Percentiles rank a stretch among this genome's conserved stretches.
Conservation (phyloP, 345 rosid genomes). For the Populus ilicifolia region DNA sequence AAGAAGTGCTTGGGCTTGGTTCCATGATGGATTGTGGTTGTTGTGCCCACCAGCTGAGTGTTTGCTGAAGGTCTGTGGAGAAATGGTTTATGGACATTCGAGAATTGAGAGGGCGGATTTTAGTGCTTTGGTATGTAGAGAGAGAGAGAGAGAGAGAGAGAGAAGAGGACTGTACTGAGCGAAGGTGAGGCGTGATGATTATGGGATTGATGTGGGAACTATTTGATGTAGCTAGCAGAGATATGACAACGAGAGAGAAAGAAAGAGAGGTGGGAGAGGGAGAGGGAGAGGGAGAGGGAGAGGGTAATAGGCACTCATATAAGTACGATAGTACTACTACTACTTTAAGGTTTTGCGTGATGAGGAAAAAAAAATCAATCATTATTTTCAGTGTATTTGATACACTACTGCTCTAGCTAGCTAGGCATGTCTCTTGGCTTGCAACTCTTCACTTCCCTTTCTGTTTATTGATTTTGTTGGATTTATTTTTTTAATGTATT, state of each 20-base stretch:
- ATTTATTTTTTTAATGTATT: too few relatives aligned
- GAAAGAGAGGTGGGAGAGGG: not conserved
- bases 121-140: not conserved
- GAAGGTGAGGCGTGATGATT: slow-evolving; percentile 21
- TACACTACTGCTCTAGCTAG: not conserved
- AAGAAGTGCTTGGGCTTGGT: slow-evolving; percentile 7
- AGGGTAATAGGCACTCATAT: not conserved
- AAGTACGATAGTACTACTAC: slow-evolving; percentile 14
- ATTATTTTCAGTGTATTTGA: slow-evolving; percentile 21
- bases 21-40: slow-evolving; percentile 19
- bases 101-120: not conserved
- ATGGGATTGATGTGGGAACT: slow-evolving; percentile 14
- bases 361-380: slow-evolving; percentile 18
- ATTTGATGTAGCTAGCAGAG: slow-evolving; percentile 13
- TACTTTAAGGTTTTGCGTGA: slow-evolving; percentile 27
- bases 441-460: not conserved
- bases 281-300: slow-evolving; percentile 8
- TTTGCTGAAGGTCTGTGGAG: slow-evolving; percentile 36
- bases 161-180: not conserved
- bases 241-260: slow-evolving; percentile 10
- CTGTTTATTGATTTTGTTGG: too few relatives aligned
- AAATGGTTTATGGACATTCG: slow-evolving; percentile 50
- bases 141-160: slow-evolving; percentile 12
- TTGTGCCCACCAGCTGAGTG: slow-evolving; percentile 40
- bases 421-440: not conserved